These are phyloP conservation scores for Claviceps maximensis DNA, from an alignment of 2,329 filamentous ascomycete genomes.

Conservation along the genomic window DNA sequence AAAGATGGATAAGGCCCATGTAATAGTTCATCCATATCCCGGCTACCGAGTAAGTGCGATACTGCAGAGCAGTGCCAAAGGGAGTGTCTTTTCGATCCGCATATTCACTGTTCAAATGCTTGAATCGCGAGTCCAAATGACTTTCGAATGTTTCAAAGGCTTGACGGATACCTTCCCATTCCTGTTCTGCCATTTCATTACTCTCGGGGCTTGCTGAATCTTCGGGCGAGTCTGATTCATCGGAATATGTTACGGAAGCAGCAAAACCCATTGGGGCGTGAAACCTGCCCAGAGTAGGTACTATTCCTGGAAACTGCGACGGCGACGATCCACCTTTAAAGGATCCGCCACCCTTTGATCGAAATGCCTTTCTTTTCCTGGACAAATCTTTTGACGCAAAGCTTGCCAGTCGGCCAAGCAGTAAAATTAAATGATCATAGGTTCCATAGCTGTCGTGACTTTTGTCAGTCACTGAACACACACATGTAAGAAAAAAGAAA, in stretches of 20 bases:
- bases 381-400: conserved; percentile 67
- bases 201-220: conserved; percentile 48
- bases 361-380: conserved; percentile 56
- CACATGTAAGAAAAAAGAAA: conserved; percentile 9
- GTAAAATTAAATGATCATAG: conserved; percentile 73
- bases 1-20: conserved; percentile 69
- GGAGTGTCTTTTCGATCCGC: conserved; percentile 49
- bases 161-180: conserved; percentile 65
- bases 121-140: conserved; percentile 61
- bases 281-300: conserved; percentile 38
- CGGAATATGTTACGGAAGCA: conserved; percentile 31
- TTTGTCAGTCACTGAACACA: background rate
- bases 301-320: conserved; percentile 41
- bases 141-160: conserved; percentile 56
- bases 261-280: conserved; percentile 41
- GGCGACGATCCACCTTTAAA: conserved; percentile 19
- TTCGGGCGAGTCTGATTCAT: conserved; percentile 30
- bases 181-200: conserved; percentile 55
- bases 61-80: conserved; percentile 71
- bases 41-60: conserved; percentile 76
- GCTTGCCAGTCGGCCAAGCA: conserved; percentile 66
- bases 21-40: conserved; percentile 82
- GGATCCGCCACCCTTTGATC: conserved; percentile 16
- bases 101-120: conserved; percentile 58
- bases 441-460: conserved; percentile 57